Evolutionary conservation across 2,329 filamentous ascomycete genomes (phyloP), one percentile per base, ranked within the genome.

Genomic region (Zymoseptoria ardabiliae): DNA sequence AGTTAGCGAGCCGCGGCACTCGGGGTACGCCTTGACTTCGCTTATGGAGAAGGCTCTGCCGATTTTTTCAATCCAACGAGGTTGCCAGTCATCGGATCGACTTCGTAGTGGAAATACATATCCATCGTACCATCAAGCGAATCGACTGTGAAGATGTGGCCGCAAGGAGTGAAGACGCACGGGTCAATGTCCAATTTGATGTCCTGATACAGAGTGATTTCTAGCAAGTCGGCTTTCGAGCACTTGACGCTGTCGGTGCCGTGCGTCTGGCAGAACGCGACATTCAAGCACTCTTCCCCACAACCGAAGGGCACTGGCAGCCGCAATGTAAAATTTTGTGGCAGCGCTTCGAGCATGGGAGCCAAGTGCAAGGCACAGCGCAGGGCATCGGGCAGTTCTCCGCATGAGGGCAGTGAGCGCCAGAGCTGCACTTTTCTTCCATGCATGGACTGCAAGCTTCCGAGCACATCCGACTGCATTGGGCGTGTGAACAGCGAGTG

Each of bases 311-410:
- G 58, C 83, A 90, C 68, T 77, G 81, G 69, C 89, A 85, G 0
- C 82, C 82, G 66, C 87, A 90, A 0, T 23, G n/a, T 2, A 90
- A 70, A 0, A 60, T n/a, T 23, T 81, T 75, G 2, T 74, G 66
- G 66, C 87, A 91, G 8, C 86, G 77, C 64, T 78, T 71, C 1
- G 80, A 81, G 69, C 87, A 91, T 1, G 87, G 88, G 0, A 89
- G 67, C 73, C 83, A 81, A 63, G 88, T 77, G 68, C 87, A 91
- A 0, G 87, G 86, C 0, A 82, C 86, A 0, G 85, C 84, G 61
- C 87, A 90, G n/a, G 82, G 82, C 76, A 84, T 77, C 0, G 69
- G 67, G 61, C 78, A 81, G 50, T 65, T 21, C 13, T 45, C 50
- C 67, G 73, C 35, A 64, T 89, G 86, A 8, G 77, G 76, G 61